Evolutionary conservation across 371 early-diverging fungal species (phyloP).

Genomic region (Lichtheimia corymbifera): DNA sequence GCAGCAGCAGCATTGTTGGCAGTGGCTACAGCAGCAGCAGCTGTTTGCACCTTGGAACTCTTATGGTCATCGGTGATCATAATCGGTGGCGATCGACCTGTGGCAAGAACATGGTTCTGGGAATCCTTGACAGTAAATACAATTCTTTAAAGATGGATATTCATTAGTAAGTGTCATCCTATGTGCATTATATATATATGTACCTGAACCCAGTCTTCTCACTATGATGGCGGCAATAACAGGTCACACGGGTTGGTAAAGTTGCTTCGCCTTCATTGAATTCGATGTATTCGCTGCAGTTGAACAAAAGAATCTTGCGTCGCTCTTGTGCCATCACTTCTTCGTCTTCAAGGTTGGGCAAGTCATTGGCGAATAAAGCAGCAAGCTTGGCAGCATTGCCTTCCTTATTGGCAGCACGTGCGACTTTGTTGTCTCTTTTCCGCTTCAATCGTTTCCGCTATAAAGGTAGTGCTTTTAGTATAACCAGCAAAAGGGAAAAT

Average conservation of each 20-base stretch:
- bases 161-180: not conserved
- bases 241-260: conserved; percentile 78
- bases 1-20: not conserved
- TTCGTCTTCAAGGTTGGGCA: conserved; percentile 48
- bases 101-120: conserved; percentile 62
- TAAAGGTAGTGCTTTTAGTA: not conserved
- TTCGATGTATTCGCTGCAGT: conserved; percentile 71
- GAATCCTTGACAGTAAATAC: conserved; percentile 67
- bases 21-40: conserved; percentile 21
- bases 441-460: conserved; percentile 56
- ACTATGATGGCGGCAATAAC: conserved; percentile 84
- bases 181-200: not conserved
- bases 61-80: conserved; percentile 92
- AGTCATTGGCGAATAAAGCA: conserved; percentile 42
- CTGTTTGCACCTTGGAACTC: conserved; percentile 61
- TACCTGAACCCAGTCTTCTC: conserved; percentile 88
- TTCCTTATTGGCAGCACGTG: conserved; percentile 51
- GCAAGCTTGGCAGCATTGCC: conserved; percentile 49
- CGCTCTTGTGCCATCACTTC: conserved; percentile 51
- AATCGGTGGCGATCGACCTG: conserved; percentile 79
- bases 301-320: conserved; percentile 65
- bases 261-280: conserved; percentile 77
- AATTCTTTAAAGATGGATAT: conserved; percentile 32
- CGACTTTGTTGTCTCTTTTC: conserved; percentile 58
- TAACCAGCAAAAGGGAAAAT: not conserved